Evolutionary conservation across 345 rosid species (phyloP).

Genomic region (Chamaenerion angustifolium): DNA sequence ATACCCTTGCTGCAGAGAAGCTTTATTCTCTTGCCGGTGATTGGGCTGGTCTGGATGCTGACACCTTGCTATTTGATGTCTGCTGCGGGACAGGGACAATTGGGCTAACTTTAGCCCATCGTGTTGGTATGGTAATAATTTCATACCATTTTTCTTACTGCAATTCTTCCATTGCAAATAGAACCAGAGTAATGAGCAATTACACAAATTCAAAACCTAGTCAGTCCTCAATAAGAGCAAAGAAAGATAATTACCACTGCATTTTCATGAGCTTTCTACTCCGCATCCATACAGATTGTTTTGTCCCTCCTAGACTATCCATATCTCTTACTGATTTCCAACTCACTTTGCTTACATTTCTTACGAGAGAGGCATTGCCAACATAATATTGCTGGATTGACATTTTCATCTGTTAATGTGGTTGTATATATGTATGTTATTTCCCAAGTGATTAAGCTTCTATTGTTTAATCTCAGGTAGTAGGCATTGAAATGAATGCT

Average conservation of each 20-base stretch:
- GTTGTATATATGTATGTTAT: background rate
- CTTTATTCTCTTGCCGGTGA: conserved; percentile 91
- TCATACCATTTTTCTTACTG: conserved; percentile 11
- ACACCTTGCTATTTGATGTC: conserved; percentile 76
- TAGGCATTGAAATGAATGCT: conserved; percentile 95
- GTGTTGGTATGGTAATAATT: conserved; percentile 79
- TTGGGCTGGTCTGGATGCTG: conserved; percentile 85
- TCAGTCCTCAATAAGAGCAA: too few species aligned
- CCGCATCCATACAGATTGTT: too few species aligned
- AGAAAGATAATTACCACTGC: too few species aligned
- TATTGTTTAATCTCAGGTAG: conserved; percentile 37
- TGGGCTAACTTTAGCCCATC: conserved; percentile 81
- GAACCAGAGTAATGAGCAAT: too few species aligned
- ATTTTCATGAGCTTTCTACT: too few species aligned
- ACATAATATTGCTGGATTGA: too few species aligned
- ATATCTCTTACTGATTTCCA: too few species aligned
- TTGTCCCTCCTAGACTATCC: too few species aligned
- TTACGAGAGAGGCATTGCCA: too few species aligned
- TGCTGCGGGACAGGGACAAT: conserved; percentile 99
- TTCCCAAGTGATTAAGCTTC: conserved; percentile 4
- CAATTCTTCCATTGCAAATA: background rate
- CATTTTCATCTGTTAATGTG: background rate
- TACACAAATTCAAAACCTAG: too few species aligned
- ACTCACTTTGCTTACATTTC: too few species aligned
- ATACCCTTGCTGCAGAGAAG: conserved; percentile 91